phyloP scores from a whole-genome alignment of 2,329 filamentous ascomycete species.

The Beauveria medogensis region DNA sequence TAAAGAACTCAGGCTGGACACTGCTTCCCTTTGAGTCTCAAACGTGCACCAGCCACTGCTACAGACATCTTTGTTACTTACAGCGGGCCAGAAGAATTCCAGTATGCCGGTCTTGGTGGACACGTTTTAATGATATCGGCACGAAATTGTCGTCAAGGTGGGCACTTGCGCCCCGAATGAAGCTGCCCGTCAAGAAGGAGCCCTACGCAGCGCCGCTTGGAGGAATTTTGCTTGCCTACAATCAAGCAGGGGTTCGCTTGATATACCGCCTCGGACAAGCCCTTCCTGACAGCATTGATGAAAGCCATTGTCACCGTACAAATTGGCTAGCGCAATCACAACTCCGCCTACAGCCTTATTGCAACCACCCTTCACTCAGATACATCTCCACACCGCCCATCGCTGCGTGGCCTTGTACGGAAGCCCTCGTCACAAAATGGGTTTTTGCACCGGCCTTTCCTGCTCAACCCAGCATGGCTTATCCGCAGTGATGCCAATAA shows the following conservation, averaged over 20 bases:
- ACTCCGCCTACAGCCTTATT: constrained; percentile 2
- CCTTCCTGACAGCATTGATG: background rate
- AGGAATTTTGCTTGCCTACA: background rate
- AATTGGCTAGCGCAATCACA: background rate
- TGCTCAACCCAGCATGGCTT: background rate
- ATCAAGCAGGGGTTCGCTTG: background rate
- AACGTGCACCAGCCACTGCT: background rate
- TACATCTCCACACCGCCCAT: background rate
- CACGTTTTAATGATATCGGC: background rate
- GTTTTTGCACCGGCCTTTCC: background rate
- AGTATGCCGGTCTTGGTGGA: too few species aligned
- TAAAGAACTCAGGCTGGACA: background rate
- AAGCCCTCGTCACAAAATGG: background rate
- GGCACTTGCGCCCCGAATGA: background rate
- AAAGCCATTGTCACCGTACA: background rate
- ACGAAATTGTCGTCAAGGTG: background rate
- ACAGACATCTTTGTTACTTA: background rate
- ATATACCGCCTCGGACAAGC: background rate
- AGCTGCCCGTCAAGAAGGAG: background rate
- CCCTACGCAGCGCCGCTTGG: background rate
- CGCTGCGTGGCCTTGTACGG: background rate
- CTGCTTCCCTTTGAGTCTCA: background rate
- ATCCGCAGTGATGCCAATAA: background rate
- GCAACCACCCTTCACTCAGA: background rate
- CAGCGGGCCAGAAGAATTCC: too few species aligned